Conservation (phyloP, 495 filamentous ascomycete genomes). For the Neurospora sublineolata region DNA sequence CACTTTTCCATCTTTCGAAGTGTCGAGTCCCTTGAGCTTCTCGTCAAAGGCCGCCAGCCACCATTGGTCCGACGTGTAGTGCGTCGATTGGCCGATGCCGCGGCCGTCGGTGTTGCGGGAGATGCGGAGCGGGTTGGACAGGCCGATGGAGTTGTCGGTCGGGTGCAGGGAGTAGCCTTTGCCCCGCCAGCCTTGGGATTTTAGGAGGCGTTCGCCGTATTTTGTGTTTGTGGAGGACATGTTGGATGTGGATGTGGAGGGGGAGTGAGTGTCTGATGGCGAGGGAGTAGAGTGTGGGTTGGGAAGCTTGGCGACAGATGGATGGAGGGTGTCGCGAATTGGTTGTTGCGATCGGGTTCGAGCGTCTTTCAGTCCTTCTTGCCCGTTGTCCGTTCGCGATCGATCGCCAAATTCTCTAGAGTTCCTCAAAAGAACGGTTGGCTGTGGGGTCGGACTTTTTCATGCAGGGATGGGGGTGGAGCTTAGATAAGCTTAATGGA, state of each 20-base stretch:
- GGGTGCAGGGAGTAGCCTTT: constrained; percentile 63
- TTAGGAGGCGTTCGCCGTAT: constrained; percentile 31
- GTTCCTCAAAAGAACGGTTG: neutral
- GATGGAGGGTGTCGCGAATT: neutral
- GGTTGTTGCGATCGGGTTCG: neutral
- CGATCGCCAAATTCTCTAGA: neutral
- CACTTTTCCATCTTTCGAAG: constrained; percentile 33
- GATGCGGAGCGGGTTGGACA: constrained; percentile 57
- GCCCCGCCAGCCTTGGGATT: constrained; percentile 68
- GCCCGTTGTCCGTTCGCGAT: neutral
- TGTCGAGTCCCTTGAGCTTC: constrained; percentile 59
- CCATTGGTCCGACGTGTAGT: constrained; percentile 60
- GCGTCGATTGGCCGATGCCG: constrained; percentile 57
- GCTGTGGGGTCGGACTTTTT: neutral
- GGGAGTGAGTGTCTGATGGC: neutral
- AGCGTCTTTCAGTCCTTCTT: neutral
- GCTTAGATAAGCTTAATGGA: neutral
- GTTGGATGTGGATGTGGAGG: neutral
- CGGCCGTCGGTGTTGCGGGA: constrained; percentile 55
- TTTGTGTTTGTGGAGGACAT: neutral
- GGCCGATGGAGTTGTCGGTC: constrained; percentile 49
- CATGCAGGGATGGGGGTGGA: neutral
- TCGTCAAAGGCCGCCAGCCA: constrained; percentile 75
- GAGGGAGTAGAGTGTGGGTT: neutral
- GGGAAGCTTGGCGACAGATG: neutral